Evolutionary conservation across 129 eudicot genomes (phyloP).

Genomic region (Oenanthe sinensis): DNA sequence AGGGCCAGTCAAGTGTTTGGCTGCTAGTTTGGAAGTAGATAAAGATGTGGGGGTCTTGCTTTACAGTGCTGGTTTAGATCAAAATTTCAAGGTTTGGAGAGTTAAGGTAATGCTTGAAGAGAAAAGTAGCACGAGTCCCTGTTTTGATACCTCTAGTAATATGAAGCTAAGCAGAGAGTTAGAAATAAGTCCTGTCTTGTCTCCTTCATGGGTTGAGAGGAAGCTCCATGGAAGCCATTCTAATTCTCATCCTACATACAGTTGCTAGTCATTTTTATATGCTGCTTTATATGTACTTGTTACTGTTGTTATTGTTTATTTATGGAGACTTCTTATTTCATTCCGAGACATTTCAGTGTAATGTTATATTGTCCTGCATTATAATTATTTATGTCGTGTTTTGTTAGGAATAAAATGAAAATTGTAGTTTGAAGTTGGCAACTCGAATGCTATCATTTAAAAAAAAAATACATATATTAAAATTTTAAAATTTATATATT

Average conservation of each 20-base stretch:
- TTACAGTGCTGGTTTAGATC: conserved; percentile 46
- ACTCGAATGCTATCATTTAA: no score
- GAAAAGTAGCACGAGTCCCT: not conserved
- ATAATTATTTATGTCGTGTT: no score
- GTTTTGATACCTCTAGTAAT: not conserved
- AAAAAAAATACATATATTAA: no score
- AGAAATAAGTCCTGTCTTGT: conserved; percentile 43
- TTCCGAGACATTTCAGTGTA: not conserved
- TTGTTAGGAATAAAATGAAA: no score
- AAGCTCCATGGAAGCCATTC: conserved; percentile 21
- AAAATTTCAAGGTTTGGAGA: conserved; percentile 58
- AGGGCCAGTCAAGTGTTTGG: conserved; percentile 69
- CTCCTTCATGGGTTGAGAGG: conserved; percentile 58
- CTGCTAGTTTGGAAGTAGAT: conserved; percentile 35
- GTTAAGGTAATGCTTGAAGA: conserved; percentile 28
- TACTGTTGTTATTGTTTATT: no score
- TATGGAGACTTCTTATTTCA: not conserved
- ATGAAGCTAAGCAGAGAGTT: conserved; percentile 3
- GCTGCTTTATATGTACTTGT: no score
- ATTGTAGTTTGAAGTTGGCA: no score
- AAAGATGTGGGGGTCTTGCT: conserved; percentile 32
- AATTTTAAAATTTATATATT: no score
- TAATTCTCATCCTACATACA: no score
- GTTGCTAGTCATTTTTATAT: no score
- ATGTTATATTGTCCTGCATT: no score